Evolutionary conservation across 169 alveolate genomes (phyloP).

Genomic region (Cryptosporidium sp.): DNA sequence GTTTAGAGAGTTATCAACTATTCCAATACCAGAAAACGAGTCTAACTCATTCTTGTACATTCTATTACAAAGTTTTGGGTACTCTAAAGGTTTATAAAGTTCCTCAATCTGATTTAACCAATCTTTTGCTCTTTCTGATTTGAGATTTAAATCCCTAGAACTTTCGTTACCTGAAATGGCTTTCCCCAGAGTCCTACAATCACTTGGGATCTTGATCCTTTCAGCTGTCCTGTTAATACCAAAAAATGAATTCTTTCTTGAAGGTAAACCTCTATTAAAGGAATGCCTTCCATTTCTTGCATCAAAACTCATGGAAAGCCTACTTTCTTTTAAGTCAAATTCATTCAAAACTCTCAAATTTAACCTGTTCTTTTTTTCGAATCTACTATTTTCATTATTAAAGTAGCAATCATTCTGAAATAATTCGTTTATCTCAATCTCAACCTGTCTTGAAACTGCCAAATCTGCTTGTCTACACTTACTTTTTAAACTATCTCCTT

Average conservation of each 20-base stretch:
- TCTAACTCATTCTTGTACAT: neutral
- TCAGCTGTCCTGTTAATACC: neutral
- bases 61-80: slow-evolving; percentile 1
- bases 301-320: slow-evolving; percentile 17
- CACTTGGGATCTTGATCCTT: slow-evolving; percentile 1
- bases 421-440: neutral
- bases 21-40: neutral
- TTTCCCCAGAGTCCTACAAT: neutral
- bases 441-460: neutral
- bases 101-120: slow-evolving; percentile 69
- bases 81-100: slow-evolving; percentile 35
- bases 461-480: neutral
- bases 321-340: neutral
- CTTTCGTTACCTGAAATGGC: neutral
- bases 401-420: neutral
- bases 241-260: neutral
- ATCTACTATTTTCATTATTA: neutral
- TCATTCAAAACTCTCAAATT: neutral
- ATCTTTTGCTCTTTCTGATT: slow-evolving; percentile 62
- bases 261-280: neutral
- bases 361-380: neutral
- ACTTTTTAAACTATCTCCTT: too few relatives aligned
- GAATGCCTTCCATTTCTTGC: neutral
- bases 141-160: neutral
- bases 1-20: slow-evolving; percentile 1